These are phyloP conservation scores for Tetrapisispora phaffii DNA, from an alignment of 805 yeast genomes.

Conservation along the genomic window DNA sequence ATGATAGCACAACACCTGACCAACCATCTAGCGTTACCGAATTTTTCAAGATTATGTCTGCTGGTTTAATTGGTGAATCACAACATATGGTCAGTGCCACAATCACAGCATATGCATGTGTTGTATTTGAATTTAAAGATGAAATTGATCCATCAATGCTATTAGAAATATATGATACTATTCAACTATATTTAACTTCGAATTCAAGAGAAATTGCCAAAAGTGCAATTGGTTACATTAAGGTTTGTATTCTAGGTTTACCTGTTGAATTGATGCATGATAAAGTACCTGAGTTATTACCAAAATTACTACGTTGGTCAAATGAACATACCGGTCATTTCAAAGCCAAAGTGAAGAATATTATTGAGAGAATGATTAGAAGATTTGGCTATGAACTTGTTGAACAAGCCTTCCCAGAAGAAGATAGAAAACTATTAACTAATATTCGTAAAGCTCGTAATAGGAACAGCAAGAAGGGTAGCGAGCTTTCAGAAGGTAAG, in stretches of 20 bases:
- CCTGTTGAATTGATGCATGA: constrained; percentile 68
- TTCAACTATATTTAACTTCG: constrained; percentile 82
- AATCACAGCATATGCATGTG: constrained; percentile 78
- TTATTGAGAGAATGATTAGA: constrained; percentile 82
- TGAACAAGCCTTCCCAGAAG: constrained; percentile 80
- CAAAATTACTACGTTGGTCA: constrained; percentile 80
- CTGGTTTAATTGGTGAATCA: constrained; percentile 89
- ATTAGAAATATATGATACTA: constrained; percentile 71
- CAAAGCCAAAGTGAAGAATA: constrained; percentile 85
- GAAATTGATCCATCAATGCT: constrained; percentile 50
- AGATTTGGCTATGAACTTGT: constrained; percentile 84
- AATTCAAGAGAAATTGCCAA: constrained; percentile 89
- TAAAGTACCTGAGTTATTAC: constrained; percentile 54
- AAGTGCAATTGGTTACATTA: constrained; percentile 87
- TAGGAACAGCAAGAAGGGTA: constrained; percentile 67
- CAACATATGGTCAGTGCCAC: constrained; percentile 97
- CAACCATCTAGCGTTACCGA: constrained; percentile 62
- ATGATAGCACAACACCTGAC: constrained; percentile 52
- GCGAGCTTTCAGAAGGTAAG: constrained; percentile 20
- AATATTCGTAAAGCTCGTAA: constrained; percentile 81
- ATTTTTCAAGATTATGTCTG: constrained; percentile 85
- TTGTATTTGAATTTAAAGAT: constrained; percentile 76
- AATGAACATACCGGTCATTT: constrained; percentile 94
- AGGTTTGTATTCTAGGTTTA: constrained; percentile 73
- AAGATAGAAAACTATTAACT: constrained; percentile 69